These are phyloP conservation scores for Yarrowia osloensis DNA, from an alignment of 805 yeast species.

Conservation along the genomic window DNA sequence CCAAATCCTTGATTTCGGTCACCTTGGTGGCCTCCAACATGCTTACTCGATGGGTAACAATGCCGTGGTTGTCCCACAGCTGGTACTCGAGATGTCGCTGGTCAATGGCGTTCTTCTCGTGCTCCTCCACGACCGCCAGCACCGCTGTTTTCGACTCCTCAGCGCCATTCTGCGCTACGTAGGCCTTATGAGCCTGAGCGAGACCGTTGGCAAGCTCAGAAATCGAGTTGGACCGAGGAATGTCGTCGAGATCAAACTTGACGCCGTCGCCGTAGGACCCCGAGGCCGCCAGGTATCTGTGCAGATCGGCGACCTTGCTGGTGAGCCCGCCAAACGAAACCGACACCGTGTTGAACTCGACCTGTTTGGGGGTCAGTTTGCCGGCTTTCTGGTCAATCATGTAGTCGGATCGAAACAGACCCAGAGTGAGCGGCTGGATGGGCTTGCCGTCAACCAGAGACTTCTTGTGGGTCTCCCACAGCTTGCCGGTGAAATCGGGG, in stretches of 20 bases:
- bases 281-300: conserved; percentile 53
- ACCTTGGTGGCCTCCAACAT: conserved; percentile 56
- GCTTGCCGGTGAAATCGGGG: conserved; percentile 75
- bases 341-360: conserved; percentile 93
- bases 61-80: conserved; percentile 56
- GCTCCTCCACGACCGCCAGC: conserved; percentile 77
- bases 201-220: conserved; percentile 65
- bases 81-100: conserved; percentile 82
- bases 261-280: conserved; percentile 40
- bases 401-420: conserved; percentile 88
- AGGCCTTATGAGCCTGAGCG: conserved; percentile 62
- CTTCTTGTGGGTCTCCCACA: conserved; percentile 55
- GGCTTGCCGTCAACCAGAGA: conserved; percentile 50
- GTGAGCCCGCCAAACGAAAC: conserved; percentile 94
- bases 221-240: conserved; percentile 72
- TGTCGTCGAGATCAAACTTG: conserved; percentile 46
- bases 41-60: conserved; percentile 66
- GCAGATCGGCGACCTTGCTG: conserved; percentile 74
- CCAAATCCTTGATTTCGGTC: conserved; percentile 47
- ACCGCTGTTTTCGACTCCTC: conserved; percentile 45
- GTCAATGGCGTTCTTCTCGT: conserved; percentile 87
- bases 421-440: conserved; percentile 65
- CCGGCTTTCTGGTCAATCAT: conserved; percentile 47
- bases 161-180: conserved; percentile 40
- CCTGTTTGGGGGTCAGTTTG: conserved; percentile 64